Evolutionary conservation across 2,329 filamentous ascomycete species (phyloP).

Genomic region (Diaporthe sp.): DNA sequence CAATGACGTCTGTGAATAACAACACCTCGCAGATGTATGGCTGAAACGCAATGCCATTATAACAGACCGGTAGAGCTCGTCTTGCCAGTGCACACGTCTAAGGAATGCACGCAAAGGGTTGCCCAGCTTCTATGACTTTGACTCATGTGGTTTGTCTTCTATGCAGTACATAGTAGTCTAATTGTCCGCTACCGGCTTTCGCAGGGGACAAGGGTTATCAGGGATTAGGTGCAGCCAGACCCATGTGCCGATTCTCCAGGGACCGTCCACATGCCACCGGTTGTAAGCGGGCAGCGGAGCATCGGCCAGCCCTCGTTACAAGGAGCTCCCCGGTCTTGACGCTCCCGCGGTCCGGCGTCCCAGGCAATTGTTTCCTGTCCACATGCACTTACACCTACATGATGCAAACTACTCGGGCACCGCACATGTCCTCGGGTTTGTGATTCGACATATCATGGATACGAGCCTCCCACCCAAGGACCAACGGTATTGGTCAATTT

Average conservation of each 20-base stretch:
- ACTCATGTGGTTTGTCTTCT: not conserved
- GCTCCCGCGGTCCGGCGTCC: not conserved
- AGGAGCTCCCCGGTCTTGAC: not conserved
- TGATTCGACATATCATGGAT: not conserved
- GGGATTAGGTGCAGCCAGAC: not conserved
- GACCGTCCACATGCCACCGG: not conserved
- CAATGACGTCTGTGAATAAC: not conserved
- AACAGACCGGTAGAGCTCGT: not conserved
- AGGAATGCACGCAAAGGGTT: not conserved
- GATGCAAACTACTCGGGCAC: not conserved
- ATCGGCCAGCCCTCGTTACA: not conserved
- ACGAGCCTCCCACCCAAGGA: not conserved
- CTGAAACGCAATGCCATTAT: not conserved
- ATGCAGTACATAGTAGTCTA: not conserved
- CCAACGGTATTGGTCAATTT: constrained; percentile 9
- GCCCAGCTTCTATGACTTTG: not conserved
- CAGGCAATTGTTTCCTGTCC: not conserved
- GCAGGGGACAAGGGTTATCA: not conserved
- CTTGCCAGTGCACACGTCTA: not conserved
- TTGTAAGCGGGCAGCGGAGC: not conserved
- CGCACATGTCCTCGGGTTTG: not conserved
- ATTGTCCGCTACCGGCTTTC: not conserved
- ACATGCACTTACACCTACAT: not conserved
- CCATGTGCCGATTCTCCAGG: not conserved
- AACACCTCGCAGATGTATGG: not conserved